Conservation (phyloP, 306 rosid species). For the Cotoneaster glaucophyllus region DNA sequence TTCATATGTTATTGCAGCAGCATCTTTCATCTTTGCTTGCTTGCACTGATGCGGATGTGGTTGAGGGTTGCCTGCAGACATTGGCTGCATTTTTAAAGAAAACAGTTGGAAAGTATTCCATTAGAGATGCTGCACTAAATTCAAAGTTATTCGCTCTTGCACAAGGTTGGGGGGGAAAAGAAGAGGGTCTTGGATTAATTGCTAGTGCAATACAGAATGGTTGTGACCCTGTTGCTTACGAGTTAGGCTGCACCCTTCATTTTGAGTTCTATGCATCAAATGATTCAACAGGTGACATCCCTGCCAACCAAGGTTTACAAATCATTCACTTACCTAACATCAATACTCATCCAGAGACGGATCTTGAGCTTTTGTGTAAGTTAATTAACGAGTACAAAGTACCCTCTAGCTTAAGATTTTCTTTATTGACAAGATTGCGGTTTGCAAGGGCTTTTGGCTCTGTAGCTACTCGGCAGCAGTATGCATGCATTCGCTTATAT, state of each 20-base stretch:
- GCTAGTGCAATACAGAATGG: conserved; percentile 64
- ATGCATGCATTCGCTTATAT: conserved; percentile 84
- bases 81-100: conserved; percentile 86
- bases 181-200: conserved; percentile 96
- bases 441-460: conserved; percentile 94
- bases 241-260: conserved; percentile 89
- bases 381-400: conserved; percentile 73
- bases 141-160: conserved; percentile 86
- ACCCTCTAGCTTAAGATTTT: conserved; percentile 68
- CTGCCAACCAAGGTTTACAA: conserved; percentile 59
- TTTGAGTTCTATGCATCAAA: conserved; percentile 82
- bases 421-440: conserved; percentile 87
- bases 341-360: conserved; percentile 58
- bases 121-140: conserved; percentile 73
- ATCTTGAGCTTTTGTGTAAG: conserved; percentile 74
- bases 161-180: conserved; percentile 99
- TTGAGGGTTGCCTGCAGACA: conserved; percentile 91
- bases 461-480: conserved; percentile 72
- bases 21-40: conserved; percentile 94
- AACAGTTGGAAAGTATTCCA: conserved; percentile 79
- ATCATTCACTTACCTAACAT: conserved; percentile 62
- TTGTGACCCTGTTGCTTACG: conserved; percentile 52
- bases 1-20: conserved; percentile 67
- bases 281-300: conserved; percentile 43
- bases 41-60: conserved; percentile 90